phyloP scores from a whole-genome alignment of 768 basidiomycete species.

The Naganishia onofrii region DNA sequence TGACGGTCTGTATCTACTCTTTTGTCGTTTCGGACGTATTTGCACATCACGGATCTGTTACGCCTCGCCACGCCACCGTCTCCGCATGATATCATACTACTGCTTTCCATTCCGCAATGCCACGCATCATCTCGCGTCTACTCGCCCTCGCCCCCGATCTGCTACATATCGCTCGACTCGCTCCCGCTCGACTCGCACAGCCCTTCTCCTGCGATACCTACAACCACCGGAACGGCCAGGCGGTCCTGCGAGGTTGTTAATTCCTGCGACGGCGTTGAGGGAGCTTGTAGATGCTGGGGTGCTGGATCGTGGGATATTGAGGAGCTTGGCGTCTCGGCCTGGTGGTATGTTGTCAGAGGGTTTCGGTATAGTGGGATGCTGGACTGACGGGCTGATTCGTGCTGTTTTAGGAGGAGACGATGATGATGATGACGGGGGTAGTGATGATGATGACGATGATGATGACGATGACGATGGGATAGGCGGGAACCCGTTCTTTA shows the following conservation, averaged over 20 bases:
- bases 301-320: neutral
- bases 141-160: neutral
- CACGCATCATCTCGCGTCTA: neutral
- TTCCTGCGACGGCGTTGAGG: conserved; percentile 34
- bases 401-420: neutral
- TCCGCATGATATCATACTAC: too few relatives aligned
- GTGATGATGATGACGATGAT: conserved; percentile 17
- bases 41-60: too few relatives aligned
- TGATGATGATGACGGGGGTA: conserved; percentile 12
- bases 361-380: neutral
- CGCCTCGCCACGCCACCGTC: too few relatives aligned
- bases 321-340: neutral
- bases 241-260: conserved; percentile 20
- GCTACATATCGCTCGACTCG: neutral
- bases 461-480: conserved; percentile 7
- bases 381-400: neutral
- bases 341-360: neutral
- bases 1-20: too few relatives aligned
- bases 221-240: conserved; percentile 26
- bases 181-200: neutral
- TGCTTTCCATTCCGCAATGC: neutral
- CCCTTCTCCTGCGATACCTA: conserved; percentile 31
- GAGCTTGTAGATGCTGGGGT: conserved; percentile 33
- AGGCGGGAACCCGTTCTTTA: conserved; percentile 4
- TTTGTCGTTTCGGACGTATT: too few relatives aligned